A percentile compares a stretch with the other conserved stretches of the same genome.
phyloP scores from a whole-genome alignment of 345 rosid species.

The Bruguiera parviflora region DNA sequence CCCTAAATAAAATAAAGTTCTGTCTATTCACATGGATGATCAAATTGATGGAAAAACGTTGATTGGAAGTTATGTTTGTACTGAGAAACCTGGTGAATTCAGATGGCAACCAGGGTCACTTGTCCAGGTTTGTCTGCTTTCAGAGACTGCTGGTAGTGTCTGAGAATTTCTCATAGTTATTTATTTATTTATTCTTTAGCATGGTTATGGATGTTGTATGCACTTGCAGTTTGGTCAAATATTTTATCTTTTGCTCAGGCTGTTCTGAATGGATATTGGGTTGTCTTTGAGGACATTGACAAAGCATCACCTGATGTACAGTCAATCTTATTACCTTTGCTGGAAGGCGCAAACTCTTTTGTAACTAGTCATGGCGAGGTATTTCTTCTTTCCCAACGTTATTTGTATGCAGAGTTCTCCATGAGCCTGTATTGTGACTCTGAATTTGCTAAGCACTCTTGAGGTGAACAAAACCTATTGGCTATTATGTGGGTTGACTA shows the following conservation, averaged over 20 bases:
- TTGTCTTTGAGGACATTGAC: constrained; percentile 92
- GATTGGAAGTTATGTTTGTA: constrained; percentile 86
- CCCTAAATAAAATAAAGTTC: constrained; percentile 37
- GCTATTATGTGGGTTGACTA: not conserved
- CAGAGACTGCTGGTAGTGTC: not conserved
- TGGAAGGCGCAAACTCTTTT: constrained; percentile 72
- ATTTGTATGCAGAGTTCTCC: not conserved
- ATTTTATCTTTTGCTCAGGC: constrained; percentile 48
- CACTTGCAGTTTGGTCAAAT: not conserved
- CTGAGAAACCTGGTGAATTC: constrained; percentile 96
- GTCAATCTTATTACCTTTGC: constrained; percentile 70
- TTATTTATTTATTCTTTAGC: constrained; percentile 8
- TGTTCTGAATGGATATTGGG: constrained; percentile 77
- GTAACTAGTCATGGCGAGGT: constrained; percentile 81
- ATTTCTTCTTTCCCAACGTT: constrained; percentile 1
- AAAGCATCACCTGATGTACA: constrained; percentile 89
- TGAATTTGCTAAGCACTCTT: not conserved
- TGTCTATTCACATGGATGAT: constrained; percentile 92
- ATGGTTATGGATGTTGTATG: not conserved
- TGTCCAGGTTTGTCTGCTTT: constrained; percentile 64
- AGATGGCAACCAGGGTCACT: constrained; percentile 97
- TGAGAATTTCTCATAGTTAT: no score
- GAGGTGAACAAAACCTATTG: not conserved
- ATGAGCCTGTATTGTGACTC: not conserved
- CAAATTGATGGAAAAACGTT: constrained; percentile 94